A percentile compares a stretch with the other conserved stretches of the same genome.
Conservation (phyloP, 1,284 basidiomycete species). For the Cystobasidiaceae sp. region DNA sequence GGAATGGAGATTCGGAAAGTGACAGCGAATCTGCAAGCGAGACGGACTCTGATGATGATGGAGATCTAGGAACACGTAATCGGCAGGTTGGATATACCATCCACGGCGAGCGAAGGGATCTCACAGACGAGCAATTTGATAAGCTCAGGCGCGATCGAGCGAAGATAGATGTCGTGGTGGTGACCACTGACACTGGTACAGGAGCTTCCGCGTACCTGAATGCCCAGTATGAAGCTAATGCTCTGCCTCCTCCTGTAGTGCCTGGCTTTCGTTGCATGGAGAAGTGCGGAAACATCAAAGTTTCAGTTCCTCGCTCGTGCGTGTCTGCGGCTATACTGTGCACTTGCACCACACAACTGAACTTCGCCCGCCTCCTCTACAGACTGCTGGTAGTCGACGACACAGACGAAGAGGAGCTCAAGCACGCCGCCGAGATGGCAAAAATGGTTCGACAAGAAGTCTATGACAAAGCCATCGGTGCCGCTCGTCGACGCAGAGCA, state of each 20-base stretch:
- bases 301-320: constrained; percentile 14
- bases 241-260: neutral
- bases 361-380: neutral
- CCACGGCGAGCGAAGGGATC: no score
- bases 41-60: no score
- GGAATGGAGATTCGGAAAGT: no score
- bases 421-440: neutral
- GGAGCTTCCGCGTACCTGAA: no score
- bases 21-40: neutral
- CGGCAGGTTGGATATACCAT: no score
- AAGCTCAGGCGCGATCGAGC: no score
- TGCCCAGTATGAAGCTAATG: neutral
- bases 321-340: neutral
- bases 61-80: no score
- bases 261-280: constrained; percentile 11
- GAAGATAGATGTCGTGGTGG: no score
- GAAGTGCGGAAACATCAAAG: constrained; percentile 6
- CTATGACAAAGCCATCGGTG: constrained; percentile 6
- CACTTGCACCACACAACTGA: no score
- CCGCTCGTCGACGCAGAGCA: constrained; percentile 9
- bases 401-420: neutral
- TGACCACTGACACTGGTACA: no score
- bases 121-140: no score
- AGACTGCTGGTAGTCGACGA: constrained; percentile 8
- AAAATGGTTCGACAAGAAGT: constrained; percentile 30